Conservation (phyloP, 2,329 filamentous ascomycete species). For the Ilyonectria mors-panacis region DNA sequence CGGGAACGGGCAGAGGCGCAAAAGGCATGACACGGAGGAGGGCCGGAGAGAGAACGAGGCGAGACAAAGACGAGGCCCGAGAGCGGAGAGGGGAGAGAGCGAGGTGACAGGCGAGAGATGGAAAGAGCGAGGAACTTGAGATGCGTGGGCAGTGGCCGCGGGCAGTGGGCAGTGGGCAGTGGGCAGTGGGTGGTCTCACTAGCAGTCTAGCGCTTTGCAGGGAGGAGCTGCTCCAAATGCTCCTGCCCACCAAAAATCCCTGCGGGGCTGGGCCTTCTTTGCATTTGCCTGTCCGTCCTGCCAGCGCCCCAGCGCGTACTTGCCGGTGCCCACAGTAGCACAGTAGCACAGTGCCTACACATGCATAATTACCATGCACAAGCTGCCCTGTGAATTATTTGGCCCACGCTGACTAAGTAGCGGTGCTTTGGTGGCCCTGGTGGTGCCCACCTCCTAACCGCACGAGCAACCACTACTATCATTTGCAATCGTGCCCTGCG, state of each 20-base stretch:
- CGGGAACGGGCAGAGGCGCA: conserved; percentile 38
- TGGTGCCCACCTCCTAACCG: conserved; percentile 31
- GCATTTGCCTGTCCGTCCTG: conserved; percentile 13
- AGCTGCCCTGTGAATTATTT: neutral
- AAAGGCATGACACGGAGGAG: conserved; percentile 42
- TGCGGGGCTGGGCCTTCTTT: conserved; percentile 24
- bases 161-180: conserved; percentile 7
- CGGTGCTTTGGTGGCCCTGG: conserved; percentile 23
- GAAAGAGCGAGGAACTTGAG: conserved; percentile 27
- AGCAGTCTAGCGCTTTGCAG: conserved; percentile 20
- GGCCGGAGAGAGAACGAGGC: conserved; percentile 30
- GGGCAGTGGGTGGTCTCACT: conserved; percentile 34
- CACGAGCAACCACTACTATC: conserved; percentile 32
- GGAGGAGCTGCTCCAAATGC: conserved; percentile 25
- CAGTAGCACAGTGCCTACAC: neutral
- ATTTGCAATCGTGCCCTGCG: conserved; percentile 31
- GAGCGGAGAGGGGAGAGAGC: conserved; percentile 51
- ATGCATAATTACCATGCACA: conserved; percentile 7
- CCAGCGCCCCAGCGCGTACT: neutral
- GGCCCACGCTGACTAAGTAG: conserved; percentile 25
- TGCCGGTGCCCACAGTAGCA: neutral
- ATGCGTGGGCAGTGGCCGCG: conserved; percentile 29
- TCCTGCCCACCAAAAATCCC: conserved; percentile 25
- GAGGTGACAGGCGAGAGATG: conserved; percentile 37
- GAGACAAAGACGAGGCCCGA: conserved; percentile 25